These are phyloP conservation scores for Hevea brasiliensis DNA, from an alignment of 345 rosid genomes.

Conservation along the genomic window DNA sequence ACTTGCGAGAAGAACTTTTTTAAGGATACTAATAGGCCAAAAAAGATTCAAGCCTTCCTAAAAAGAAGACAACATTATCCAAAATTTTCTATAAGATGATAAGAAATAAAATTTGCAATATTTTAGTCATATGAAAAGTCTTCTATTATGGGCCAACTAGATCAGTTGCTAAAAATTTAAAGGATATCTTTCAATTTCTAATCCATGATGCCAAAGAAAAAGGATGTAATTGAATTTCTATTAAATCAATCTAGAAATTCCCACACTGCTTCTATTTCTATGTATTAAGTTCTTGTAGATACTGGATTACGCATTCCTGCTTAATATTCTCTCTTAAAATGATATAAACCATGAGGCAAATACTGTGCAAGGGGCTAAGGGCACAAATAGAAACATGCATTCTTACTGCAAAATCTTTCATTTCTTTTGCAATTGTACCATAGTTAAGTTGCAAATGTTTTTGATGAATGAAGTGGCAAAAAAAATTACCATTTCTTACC, in stretches of 20 bases:
- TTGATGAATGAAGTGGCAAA: too few species aligned
- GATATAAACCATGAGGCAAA: background rate
- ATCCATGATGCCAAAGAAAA: background rate
- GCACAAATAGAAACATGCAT: background rate
- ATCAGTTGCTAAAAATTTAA: background rate
- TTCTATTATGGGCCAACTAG: background rate
- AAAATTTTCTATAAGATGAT: background rate
- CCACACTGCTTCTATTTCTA: background rate
- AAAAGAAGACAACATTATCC: too few species aligned
- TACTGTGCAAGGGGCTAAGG: background rate
- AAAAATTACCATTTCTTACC: background rate
- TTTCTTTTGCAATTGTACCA: background rate
- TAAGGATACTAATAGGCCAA: background rate
- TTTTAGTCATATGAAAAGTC: background rate
- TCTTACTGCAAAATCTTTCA: too few species aligned
- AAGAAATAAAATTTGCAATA: too few species aligned
- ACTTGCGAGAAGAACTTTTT: background rate
- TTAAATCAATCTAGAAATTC: background rate
- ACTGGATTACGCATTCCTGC: too few species aligned
- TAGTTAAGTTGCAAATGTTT: background rate
- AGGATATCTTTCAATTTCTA: background rate
- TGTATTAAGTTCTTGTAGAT: background rate
- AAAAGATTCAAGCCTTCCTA: background rate
- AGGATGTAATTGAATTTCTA: too few species aligned
- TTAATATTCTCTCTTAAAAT: too few species aligned